Percentiles rank a stretch among this genome's conserved stretches.
Conservation (phyloP, 345 rosid genomes). For the Hirschfeldia incana region DNA sequence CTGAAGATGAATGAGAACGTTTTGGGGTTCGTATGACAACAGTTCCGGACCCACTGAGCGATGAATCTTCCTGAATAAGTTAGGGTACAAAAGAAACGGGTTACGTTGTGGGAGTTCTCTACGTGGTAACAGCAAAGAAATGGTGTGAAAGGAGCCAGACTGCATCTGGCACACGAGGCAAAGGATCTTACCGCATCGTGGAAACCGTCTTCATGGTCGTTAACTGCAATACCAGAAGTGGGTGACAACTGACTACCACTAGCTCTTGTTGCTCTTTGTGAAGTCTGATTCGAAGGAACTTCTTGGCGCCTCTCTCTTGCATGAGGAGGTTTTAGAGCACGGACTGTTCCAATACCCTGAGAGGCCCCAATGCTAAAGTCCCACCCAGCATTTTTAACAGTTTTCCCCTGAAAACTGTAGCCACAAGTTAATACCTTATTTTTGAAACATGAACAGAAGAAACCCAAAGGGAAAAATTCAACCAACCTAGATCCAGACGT, state of each 20-base stretch:
- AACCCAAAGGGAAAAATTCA: conserved; percentile 18
- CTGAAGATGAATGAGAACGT: conserved; percentile 62
- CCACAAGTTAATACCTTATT: conserved; percentile 32
- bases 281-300: conserved; percentile 51
- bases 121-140: conserved; percentile 11
- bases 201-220: conserved; percentile 40
- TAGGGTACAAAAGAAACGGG: not conserved
- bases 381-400: conserved; percentile 78
- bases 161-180: conserved; percentile 18
- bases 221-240: conserved; percentile 48
- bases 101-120: not conserved
- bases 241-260: conserved; percentile 48
- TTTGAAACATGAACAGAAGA: conserved; percentile 16
- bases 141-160: conserved; percentile 2
- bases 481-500: conserved; percentile 68
- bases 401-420: conserved; percentile 62
- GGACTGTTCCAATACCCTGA: conserved; percentile 65
- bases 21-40: conserved; percentile 73
- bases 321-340: conserved; percentile 77
- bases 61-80: conserved; percentile 64
- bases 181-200: conserved; percentile 61
- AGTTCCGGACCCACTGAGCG: conserved; percentile 76
- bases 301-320: conserved; percentile 74
- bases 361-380: conserved; percentile 86
- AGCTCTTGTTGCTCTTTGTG: conserved; percentile 55